Evolutionary conservation across 2,329 filamentous ascomycete species (phyloP).

Genomic region (Penicillium sp.): DNA sequence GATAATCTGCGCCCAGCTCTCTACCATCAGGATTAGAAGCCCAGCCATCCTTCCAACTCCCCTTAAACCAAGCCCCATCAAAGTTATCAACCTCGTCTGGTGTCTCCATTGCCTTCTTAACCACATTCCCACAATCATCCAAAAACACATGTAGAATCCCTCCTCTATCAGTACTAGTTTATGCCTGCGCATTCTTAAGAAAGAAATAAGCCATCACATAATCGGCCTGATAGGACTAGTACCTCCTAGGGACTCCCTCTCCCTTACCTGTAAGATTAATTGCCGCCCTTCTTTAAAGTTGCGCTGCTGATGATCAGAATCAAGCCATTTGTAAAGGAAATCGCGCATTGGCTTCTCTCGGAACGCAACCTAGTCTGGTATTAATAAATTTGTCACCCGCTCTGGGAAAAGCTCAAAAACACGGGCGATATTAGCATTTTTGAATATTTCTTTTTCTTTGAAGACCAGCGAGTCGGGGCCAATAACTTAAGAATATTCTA

Average conservation of each 20-base stretch:
- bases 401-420: slow-evolving; percentile 10
- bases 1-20: not conserved
- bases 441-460: not conserved
- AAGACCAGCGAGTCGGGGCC: not conserved
- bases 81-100: not conserved
- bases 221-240: slow-evolving; percentile 3
- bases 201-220: slow-evolving; percentile 6
- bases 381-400: not conserved
- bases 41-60: not conserved
- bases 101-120: not conserved
- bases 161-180: not conserved
- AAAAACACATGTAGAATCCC: slow-evolving; percentile 10
- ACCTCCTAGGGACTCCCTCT: not conserved
- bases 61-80: slow-evolving; percentile 1
- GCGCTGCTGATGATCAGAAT: not conserved
- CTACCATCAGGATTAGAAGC: not conserved
- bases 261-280: not conserved
- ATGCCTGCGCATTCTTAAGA: slow-evolving; percentile 1
- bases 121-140: slow-evolving; percentile 10
- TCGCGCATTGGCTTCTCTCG: not conserved
- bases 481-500: not conserved
- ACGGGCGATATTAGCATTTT: not conserved
- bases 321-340: no score
- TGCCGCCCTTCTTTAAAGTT: not conserved
- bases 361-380: not conserved